Conservation (phyloP, 768 basidiomycete genomes). For the Cyathus striatus region DNA sequence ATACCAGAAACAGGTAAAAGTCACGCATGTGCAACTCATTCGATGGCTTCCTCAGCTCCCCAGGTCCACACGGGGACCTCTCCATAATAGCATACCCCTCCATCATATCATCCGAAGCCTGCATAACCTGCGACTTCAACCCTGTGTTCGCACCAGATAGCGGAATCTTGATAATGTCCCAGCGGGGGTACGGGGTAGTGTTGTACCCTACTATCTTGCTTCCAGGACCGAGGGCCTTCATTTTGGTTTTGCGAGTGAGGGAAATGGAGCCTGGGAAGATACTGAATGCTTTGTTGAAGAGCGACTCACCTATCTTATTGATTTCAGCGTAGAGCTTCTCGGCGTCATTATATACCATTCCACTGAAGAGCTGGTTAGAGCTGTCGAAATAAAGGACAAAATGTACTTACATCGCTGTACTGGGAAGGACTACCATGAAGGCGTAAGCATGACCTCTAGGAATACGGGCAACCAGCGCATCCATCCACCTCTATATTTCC, state of each 20-base stretch:
- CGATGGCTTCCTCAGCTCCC: constrained; percentile 28
- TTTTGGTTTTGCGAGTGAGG: constrained; percentile 25
- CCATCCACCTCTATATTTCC: too few relatives aligned
- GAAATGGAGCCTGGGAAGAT: constrained; percentile 51
- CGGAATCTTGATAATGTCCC: constrained; percentile 72
- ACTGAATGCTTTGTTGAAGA: constrained; percentile 74
- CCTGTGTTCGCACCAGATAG: constrained; percentile 34
- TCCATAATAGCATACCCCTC: constrained; percentile 72
- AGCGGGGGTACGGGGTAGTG: constrained; percentile 74
- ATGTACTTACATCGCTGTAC: constrained; percentile 74
- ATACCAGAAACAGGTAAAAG: constrained; percentile 62
- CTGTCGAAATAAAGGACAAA: neutral
- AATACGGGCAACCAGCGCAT: too few relatives aligned
- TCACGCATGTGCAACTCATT: constrained; percentile 40
- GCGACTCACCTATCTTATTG: constrained; percentile 50
- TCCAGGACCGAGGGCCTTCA: constrained; percentile 26
- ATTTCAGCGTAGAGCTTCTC: constrained; percentile 83
- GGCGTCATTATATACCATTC: constrained; percentile 96
- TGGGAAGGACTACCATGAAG: constrained; percentile 66
- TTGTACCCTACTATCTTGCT: constrained; percentile 69
- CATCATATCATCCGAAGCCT: constrained; percentile 60
- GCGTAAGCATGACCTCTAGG: too few relatives aligned
- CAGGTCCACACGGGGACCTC: constrained; percentile 32
- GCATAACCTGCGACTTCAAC: constrained; percentile 53
- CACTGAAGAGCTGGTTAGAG: constrained; percentile 38